A percentile compares a stretch with the other conserved stretches of the same genome.
These are phyloP conservation scores for Coniochaeta sp. DNA, from an alignment of 2,329 filamentous ascomycete species.

Conservation along the genomic window DNA sequence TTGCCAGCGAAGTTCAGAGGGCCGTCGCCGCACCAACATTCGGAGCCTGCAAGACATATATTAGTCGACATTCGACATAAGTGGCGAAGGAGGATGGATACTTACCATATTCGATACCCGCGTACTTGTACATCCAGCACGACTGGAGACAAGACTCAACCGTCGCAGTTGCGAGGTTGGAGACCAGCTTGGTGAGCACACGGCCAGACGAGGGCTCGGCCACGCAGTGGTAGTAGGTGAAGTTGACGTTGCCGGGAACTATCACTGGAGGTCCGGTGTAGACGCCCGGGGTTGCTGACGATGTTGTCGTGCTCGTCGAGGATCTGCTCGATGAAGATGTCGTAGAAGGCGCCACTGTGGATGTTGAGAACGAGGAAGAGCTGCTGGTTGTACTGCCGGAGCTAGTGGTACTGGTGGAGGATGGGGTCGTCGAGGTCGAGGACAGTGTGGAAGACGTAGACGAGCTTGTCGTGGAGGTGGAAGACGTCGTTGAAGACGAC, in stretches of 20 bases:
- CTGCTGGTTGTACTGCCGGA: not conserved
- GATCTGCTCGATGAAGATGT: not conserved
- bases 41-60: no score
- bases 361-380: not conserved
- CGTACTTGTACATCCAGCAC: constrained; percentile 11
- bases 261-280: constrained; percentile 3
- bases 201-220: constrained; percentile 3
- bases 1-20: constrained; percentile 5
- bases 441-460: not conserved
- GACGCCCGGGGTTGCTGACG: not conserved
- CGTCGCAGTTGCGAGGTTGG: constrained; percentile 2
- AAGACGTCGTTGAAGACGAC: not conserved
- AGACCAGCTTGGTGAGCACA: not conserved
- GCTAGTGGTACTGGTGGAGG: not conserved
- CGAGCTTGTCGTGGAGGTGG: not conserved
- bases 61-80: no score
- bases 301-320: not conserved
- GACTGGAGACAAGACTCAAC: constrained; percentile 7
- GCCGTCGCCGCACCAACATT: constrained; percentile 17
- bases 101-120: constrained; percentile 11
- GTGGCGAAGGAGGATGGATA: no score
- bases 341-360: not conserved
- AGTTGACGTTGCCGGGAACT: constrained; percentile 3
- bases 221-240: constrained; percentile 4
- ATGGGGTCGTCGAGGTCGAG: not conserved